A percentile compares a stretch with the other conserved stretches of the same genome.
Conservation (phyloP, 2,329 filamentous ascomycete genomes). For the Fusarium sp. region DNA sequence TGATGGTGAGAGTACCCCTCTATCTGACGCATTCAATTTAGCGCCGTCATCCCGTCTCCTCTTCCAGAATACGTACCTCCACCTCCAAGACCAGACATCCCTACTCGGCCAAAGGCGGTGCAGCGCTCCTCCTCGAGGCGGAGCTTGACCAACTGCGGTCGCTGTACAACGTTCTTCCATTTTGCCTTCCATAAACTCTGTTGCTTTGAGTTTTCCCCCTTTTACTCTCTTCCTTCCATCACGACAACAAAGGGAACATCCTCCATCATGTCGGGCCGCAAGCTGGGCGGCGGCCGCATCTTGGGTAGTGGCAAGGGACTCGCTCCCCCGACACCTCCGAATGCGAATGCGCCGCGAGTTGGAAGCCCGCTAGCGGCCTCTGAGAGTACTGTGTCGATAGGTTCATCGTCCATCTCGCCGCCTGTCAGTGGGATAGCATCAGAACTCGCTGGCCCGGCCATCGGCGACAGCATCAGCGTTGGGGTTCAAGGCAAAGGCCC, state of each 20-base stretch:
- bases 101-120: constrained; percentile 10
- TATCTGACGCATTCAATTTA: constrained; percentile 27
- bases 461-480: constrained; percentile 83
- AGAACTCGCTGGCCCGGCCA: constrained; percentile 76
- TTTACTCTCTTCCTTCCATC: background rate
- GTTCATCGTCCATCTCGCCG: constrained; percentile 77
- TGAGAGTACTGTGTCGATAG: constrained; percentile 81
- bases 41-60: constrained; percentile 14
- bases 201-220: background rate
- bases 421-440: constrained; percentile 71
- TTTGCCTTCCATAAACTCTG: constrained; percentile 24
- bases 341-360: constrained; percentile 57
- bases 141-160: constrained; percentile 51
- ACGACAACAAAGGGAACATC: background rate
- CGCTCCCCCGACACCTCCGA: constrained; percentile 67
- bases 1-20: constrained; percentile 10
- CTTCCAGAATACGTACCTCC: constrained; percentile 22
- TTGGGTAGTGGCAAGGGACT: constrained; percentile 88
- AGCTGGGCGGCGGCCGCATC: constrained; percentile 91
- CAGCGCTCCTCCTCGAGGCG: constrained; percentile 50
- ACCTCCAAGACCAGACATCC: constrained; percentile 28
- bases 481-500: constrained; percentile 64
- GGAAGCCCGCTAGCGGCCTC: constrained; percentile 66
- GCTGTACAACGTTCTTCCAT: constrained; percentile 39
- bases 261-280: constrained; percentile 79